These are phyloP conservation scores for Globisporangium parvum DNA, from an alignment of 352 stramenopile genomes.

Conservation along the genomic window DNA sequence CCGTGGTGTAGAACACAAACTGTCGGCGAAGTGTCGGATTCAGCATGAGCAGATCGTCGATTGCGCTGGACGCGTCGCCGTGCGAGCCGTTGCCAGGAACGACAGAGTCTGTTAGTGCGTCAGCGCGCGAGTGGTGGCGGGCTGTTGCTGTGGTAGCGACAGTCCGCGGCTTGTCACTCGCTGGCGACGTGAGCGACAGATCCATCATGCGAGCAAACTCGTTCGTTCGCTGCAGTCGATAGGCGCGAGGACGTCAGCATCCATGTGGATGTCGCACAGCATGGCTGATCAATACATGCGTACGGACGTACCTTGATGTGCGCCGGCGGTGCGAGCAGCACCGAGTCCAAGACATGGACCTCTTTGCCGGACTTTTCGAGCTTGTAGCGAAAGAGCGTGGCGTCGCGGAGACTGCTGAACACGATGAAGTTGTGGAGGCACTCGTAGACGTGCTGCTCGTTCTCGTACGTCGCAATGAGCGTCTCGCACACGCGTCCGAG, in stretches of 20 bases:
- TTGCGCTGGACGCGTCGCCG: background rate
- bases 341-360: constrained; percentile 55
- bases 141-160: background rate
- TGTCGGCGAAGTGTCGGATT: constrained; percentile 56
- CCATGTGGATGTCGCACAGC: background rate
- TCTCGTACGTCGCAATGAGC: constrained; percentile 61
- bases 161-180: background rate
- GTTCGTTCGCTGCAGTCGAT: constrained; percentile 17
- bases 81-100: background rate
- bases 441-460: constrained; percentile 69
- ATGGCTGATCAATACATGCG: background rate
- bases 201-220: constrained; percentile 38
- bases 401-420: constrained; percentile 38
- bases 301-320: constrained; percentile 31
- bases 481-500: constrained; percentile 51
- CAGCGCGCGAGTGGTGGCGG: background rate
- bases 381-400: constrained; percentile 41
- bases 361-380: constrained; percentile 44
- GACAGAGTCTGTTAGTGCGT: background rate
- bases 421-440: constrained; percentile 57
- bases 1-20: constrained; percentile 64
- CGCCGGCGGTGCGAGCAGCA: constrained; percentile 37
- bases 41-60: constrained; percentile 24
- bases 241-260: background rate
- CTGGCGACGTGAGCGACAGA: constrained; percentile 20